A percentile compares a stretch with the other conserved stretches of the same genome.
Evolutionary conservation across 495 filamentous ascomycete species (phyloP).

Genomic region (Penicillium samsonianum): DNA sequence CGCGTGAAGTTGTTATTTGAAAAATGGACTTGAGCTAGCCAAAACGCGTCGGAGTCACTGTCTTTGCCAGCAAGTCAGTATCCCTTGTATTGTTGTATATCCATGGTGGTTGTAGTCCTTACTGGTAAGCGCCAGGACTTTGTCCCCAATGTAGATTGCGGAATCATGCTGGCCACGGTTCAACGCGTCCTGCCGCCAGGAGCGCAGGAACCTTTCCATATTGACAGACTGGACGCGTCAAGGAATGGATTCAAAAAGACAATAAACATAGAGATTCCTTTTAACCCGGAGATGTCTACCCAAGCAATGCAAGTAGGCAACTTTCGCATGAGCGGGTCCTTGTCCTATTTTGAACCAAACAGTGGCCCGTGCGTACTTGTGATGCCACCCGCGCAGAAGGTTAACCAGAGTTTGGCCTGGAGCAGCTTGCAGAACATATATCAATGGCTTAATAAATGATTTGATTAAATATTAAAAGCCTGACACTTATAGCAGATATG

Average conservation of each 20-base stretch:
- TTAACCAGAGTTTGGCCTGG: too few species aligned
- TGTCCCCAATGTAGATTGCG: conserved; percentile 95
- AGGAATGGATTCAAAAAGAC: neutral
- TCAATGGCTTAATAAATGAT: too few species aligned
- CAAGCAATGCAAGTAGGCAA: conserved; percentile 9
- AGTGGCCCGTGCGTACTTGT: conserved; percentile 27
- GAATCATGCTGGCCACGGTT: conserved; percentile 94
- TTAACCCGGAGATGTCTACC: neutral
- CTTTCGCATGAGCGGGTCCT: conserved; percentile 25
- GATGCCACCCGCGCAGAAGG: neutral
- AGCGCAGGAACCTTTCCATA: conserved; percentile 90
- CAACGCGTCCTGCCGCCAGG: conserved; percentile 89
- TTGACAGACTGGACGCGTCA: conserved; percentile 14
- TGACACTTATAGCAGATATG: too few species aligned
- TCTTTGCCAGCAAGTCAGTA: conserved; percentile 53
- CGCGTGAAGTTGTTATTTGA: conserved; percentile 89
- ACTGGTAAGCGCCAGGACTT: conserved; percentile 93
- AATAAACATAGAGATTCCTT: neutral
- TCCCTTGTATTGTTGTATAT: neutral
- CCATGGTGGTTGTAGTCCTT: conserved; percentile 13
- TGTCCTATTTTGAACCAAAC: conserved; percentile 24
- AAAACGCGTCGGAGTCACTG: conserved; percentile 87
- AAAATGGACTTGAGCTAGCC: conserved; percentile 94
- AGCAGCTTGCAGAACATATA: too few species aligned
- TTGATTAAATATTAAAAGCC: too few species aligned